Evolutionary conservation across 805 yeast genomes (phyloP), one percentile per base, ranked within the genome.

Genomic region (Suhomyces sp.): DNA sequence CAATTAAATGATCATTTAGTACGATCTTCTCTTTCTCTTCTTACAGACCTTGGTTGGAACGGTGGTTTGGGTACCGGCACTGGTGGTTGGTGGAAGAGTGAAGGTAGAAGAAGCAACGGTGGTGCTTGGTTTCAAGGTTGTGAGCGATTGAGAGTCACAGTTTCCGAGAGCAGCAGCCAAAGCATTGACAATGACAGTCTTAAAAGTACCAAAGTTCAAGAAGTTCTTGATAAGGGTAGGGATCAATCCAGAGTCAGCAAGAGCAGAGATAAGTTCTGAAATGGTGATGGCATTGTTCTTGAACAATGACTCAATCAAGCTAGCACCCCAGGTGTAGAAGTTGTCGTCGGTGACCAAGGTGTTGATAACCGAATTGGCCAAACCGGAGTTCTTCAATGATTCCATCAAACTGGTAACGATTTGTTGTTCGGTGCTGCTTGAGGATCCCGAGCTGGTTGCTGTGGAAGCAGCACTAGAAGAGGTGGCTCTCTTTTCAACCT

Each of bases 381-480:
- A 71, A 43, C 78, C 78, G 20, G 78, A 73, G 43, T 67, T 55
- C 60, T 72, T 72, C 61, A 74, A 71, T 1, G 79, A 73, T 59
- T 72, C 76, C 72, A 74, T 65, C 58, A 74, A 70, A 48, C 67
- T 60, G 49, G 69, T 61, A 45, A 74, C 29, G 29, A 51, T 47
- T 19, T 41, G 27, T 41, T 52, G 50, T 22, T 43, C 40, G 6
- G 13, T 12, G 39, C 24, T 22, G 19, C 6, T 12, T 3, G 24
- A 15, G 22, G 40, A 19, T 37, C 29, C 15, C 21, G 51, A 6
- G 35, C 43, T 6, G 48, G 53, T 15, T 4, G 37, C 15, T 3
- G 47, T 6, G 1, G 35, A 4, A 45, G 43, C 43, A 53, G 64
- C 4, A 4, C 13, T 53, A 10, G 48, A 9, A 12, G 48, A 19